Base-by-base conservation (phyloP, 2,329 filamentous ascomycete genomes). In the Chaetoscypha palmicola region DNA sequence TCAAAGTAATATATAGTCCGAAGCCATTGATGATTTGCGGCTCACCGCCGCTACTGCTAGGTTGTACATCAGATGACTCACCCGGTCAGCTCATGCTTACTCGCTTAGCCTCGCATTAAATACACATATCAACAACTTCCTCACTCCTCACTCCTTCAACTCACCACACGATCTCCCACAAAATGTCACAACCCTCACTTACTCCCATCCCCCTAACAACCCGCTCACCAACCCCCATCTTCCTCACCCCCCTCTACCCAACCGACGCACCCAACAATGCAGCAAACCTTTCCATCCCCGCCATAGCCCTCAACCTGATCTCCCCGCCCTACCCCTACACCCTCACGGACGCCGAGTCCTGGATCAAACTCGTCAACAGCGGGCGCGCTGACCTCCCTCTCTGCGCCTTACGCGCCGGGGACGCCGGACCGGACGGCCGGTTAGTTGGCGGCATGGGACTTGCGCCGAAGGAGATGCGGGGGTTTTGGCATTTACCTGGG, bases 281-380 rank as follows among this genome's bases (percentile, higher is more conserved):
- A 4, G 21, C 12, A n/a, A 31, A 20, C 14, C 11, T 45, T 16
- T 23, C 43, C 5, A 26, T 45, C 20, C 38, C 38, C 1, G 8
- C 28, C 14, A 22, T 53, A 1, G 26, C 44, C 38, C 5, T 40
- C 43, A 12, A 20, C 2, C 45, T 53, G 3, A 43, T 53, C 26
- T 26, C 30, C 2, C 19, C 41, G 12, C 50, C 48, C 0, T 16
- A 14, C 2, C 43, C 48, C 4, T 50, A 50, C 43, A 48, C 42
- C 2, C 45, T 47, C 10, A 17, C 30, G 11, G 12, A 45, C 30
- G 50, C 50, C 4, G 31, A 46, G 20, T 50, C 26, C 26, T 53
- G 48, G 48, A 38, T 53, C 1, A 38, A 41, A 4, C 26, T 46
- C 2, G 4, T 9, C 4, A 7, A 16, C 1, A 19, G 5, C 11